Evolutionary conservation across 2,329 filamentous ascomycete genomes (phyloP), one percentile per base, ranked within the genome.

Genomic region (Neofusicoccum ribis): DNA sequence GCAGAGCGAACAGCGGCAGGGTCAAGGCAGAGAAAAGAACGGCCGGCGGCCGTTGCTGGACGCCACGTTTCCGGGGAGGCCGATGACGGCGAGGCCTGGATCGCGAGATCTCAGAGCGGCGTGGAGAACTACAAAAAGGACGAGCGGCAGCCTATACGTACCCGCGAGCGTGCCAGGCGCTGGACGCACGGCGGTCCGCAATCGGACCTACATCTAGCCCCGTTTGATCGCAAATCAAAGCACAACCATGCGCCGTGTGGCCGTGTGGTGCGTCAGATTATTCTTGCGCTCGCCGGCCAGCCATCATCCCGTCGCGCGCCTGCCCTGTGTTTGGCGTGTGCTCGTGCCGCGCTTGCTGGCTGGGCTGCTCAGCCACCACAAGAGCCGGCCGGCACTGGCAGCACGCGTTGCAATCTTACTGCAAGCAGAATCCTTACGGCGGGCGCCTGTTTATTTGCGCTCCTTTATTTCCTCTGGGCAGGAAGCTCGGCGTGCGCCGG

Each of bases 61-160:
- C 17, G 52, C 37, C 39, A 27, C 52, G 52, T 23, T n/a, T 44
- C 11, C 54, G 14, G 12, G 12, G 41, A n/a, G 8, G 39, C 56
- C 56, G 56, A 47, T 60, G 56, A 47, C 56, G 56, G 56, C 27
- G 56, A 60, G 56, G 56, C 23, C 43, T 47, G 41, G 41, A 23
- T 3, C 8, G 56, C 41, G 56, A 27, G 41, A 60, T 47, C 56
- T 60, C 27, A n/a, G 17, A 37, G 27, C 7, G 14, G 15, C 12
- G 17, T 23, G 36, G n/a, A 6, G 36, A 46, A 17, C 17, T 59
- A 36, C 23, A 46, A 23, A 47, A 7, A 36, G 14, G 52, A 11
- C 39, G 34, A 17, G 11, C 52, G 52, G 39, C 9, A 31, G 23
- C n/a, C 37, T 56, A 58, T 58, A 44, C 39, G 39, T 58, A 47